A percentile compares a stretch with the other conserved stretches of the same genome.
These are phyloP conservation scores for Epichloe scottii DNA, from an alignment of 2,329 filamentous ascomycete species.

Conservation along the genomic window DNA sequence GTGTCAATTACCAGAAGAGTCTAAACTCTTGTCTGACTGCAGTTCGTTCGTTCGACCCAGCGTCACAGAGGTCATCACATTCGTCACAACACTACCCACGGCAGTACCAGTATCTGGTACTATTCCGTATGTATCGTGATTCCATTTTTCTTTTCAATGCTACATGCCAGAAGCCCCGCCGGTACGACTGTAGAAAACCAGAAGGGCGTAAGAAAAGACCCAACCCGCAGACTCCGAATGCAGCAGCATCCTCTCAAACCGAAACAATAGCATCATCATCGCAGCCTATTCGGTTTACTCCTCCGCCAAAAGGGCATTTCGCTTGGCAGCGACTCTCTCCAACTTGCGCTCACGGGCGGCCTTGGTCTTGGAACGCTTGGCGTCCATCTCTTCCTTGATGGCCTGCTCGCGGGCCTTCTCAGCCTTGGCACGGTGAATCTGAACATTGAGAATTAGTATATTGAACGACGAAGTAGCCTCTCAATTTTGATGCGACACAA, in stretches of 20 bases:
- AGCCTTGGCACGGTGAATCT: conserved; percentile 99
- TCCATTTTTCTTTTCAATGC: conserved; percentile 39
- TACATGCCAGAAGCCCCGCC: conserved; percentile 43
- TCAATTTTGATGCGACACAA: background rate
- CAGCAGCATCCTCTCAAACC: conserved; percentile 43
- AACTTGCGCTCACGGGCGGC: conserved; percentile 96
- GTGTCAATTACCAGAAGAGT: no score
- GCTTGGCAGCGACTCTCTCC: conserved; percentile 86
- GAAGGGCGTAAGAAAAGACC: conserved; percentile 36
- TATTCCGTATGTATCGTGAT: conserved; percentile 30
- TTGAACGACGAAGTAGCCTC: background rate
- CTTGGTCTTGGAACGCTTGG: conserved; percentile 99
- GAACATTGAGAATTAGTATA: conserved; percentile 5
- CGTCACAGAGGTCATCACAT: background rate
- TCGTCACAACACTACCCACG: background rate
- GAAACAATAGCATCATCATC: conserved; percentile 22
- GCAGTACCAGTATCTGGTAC: background rate
- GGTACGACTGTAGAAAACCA: conserved; percentile 35
- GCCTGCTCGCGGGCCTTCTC: conserved; percentile 94
- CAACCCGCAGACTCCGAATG: conserved; percentile 49
- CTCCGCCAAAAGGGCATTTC: conserved; percentile 70
- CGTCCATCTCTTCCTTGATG: conserved; percentile 99
- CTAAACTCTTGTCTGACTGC: no score
- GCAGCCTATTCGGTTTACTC: conserved; percentile 35
- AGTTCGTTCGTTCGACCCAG: no score